A percentile compares a stretch with the other conserved stretches of the same genome.
These are phyloP conservation scores for Arabidopsis hybrid DNA, from an alignment of 441 rosid genomes.

Conservation along the genomic window DNA sequence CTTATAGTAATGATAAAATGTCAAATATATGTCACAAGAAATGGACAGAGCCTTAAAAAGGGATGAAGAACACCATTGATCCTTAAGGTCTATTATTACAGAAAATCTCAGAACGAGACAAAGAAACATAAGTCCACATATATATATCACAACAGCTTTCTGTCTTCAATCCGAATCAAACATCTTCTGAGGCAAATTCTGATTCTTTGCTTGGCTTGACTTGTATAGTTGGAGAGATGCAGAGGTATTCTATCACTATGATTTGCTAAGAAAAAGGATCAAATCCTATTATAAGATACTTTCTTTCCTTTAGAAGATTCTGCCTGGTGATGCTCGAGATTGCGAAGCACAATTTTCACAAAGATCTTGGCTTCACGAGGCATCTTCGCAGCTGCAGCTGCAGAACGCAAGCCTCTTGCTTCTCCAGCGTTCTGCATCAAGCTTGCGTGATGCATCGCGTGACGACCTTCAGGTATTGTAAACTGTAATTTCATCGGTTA, in stretches of 20 bases:
- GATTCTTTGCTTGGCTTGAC: constrained; percentile 21
- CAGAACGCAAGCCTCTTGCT: constrained; percentile 80
- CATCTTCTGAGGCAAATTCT: constrained; percentile 4
- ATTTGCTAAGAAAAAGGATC: constrained; percentile 20
- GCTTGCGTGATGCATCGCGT: constrained; percentile 86
- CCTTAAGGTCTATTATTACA: constrained; percentile 26
- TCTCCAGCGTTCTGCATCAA: constrained; percentile 89
- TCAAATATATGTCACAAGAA: constrained; percentile 35
- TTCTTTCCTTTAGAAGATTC: constrained; percentile 57
- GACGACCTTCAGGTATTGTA: constrained; percentile 91
- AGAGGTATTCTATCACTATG: constrained; percentile 21
- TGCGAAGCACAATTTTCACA: constrained; percentile 86
- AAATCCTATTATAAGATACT: constrained; percentile 26
- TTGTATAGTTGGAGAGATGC: constrained; percentile 17
- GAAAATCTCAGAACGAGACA: constrained; percentile 20
- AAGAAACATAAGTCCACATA: constrained; percentile 15
- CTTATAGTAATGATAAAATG: constrained; percentile 32
- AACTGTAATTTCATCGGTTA: constrained; percentile 54
- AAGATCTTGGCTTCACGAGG: constrained; percentile 85
- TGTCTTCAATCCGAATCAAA: constrained; percentile 25
- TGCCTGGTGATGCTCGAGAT: constrained; percentile 80
- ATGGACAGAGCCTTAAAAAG: constrained; percentile 1
- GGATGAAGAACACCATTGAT: constrained; percentile 23
- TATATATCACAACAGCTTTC: constrained; percentile 18
- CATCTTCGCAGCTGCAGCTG: constrained; percentile 88